Base-by-base conservation (phyloP, 1,284 basidiomycete genomes). In the Naganishia cerealis region DNA sequence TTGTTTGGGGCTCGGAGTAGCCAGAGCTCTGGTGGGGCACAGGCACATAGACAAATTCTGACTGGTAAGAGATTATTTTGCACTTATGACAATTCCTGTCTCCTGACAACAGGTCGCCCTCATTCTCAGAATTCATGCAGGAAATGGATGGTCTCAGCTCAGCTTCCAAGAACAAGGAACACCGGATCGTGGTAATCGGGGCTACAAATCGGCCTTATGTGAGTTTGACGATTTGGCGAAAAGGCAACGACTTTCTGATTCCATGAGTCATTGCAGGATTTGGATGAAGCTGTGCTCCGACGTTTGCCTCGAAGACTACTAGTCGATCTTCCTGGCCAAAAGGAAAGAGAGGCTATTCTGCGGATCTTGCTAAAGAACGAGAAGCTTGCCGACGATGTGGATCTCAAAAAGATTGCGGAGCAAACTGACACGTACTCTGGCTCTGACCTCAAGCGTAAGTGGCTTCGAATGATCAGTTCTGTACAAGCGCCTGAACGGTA, bases 41-140 rank as follows among this genome's bases (percentile, higher is more conserved):
- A 89, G 78, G 93, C 90, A 38, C 93, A 92, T 79, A 86, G 90
- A 71, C 82, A 79, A 65, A 71, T 80, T 55, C 69, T 81, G 40
- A 81, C 80, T 16, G 69, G 71, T 72, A 36, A 43, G 69, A 42
- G 42, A 1, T 43, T n/a, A 33, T 26, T 16, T 3, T 52, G 26
- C 36, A n/a, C 38, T 0, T 50, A 10, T 2, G n/a, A 57, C 18
- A 21, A 4, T 15, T 40, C 15, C n/a, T 18, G 8, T 8, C 58
- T 59, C 16, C 16, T 42, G 46, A 21, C 29, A 21, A 33, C 15
- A 16, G 7, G 21, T 48, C 2, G 29, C 48, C 24, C 15, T 16
- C 12, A 1, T 88, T 93, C 75, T 90, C 91, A 24, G 94, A 97
- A 77, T 94, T 98, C 78, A 97, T 98, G 94, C 94, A 97, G 78